These are phyloP conservation scores for Globisporangium canariense DNA, from an alignment of 352 stramenopile species.

Conservation along the genomic window DNA sequence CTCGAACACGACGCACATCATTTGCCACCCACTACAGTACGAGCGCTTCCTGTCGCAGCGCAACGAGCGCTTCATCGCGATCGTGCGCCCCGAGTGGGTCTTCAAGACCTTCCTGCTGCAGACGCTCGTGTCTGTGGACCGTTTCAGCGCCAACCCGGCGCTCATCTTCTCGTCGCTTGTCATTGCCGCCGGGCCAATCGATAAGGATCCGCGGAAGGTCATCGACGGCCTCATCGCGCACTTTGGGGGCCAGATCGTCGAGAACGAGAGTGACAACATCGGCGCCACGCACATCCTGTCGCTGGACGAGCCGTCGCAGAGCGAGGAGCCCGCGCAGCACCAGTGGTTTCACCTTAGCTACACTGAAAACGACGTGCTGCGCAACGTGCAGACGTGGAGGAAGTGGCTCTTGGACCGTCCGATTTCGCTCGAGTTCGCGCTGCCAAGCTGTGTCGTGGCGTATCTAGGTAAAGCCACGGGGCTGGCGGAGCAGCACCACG, in stretches of 20 bases:
- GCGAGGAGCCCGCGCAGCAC: slow-evolving; percentile 32
- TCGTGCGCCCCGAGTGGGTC: slow-evolving; percentile 80
- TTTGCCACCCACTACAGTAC: slow-evolving; percentile 62
- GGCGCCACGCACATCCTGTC: slow-evolving; percentile 75
- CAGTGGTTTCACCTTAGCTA: slow-evolving; percentile 44
- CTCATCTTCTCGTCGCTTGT: slow-evolving; percentile 78
- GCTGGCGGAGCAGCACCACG: slow-evolving; percentile 50
- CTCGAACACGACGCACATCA: slow-evolving; percentile 58
- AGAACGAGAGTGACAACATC: slow-evolving; percentile 36
- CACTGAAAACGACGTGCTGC: slow-evolving; percentile 39
- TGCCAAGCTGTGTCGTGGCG: slow-evolving; percentile 58
- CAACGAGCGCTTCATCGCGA: slow-evolving; percentile 64
- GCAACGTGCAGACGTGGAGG: slow-evolving; percentile 38
- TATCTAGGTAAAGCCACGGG: slow-evolving; percentile 48
- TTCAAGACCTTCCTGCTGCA: slow-evolving; percentile 72
- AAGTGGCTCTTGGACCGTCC: slow-evolving; percentile 35
- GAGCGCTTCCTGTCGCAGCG: slow-evolving; percentile 39
- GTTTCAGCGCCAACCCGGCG: slow-evolving; percentile 71
- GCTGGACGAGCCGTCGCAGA: slow-evolving; percentile 37
- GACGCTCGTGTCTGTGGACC: slow-evolving; percentile 53
- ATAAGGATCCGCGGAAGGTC: slow-evolving; percentile 78
- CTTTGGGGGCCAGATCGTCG: slow-evolving; percentile 76
- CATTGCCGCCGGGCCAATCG: slow-evolving; percentile 66
- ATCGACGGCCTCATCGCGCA: slow-evolving; percentile 76
- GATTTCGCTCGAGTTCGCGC: slow-evolving; percentile 32